Conservation (phyloP, 345 rosid genomes). For the Boechera retrofracta region DNA sequence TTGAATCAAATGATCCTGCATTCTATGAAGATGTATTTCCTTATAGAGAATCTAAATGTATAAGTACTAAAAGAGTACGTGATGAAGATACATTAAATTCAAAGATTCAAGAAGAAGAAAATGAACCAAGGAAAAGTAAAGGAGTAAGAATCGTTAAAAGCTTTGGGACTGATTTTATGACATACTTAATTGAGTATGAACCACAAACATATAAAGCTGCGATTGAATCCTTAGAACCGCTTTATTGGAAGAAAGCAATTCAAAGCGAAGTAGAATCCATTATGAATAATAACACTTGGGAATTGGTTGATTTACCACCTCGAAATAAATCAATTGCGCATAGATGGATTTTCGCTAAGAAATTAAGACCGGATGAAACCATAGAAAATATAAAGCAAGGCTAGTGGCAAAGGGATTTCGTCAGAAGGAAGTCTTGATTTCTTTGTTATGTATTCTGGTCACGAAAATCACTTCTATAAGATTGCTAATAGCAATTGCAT, state of each 20-base stretch:
- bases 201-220: background rate
- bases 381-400: background rate
- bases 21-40: background rate
- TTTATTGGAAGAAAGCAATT: background rate
- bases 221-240: background rate
- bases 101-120: conserved; percentile 8
- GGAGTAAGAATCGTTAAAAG: background rate
- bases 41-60: background rate
- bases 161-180: background rate
- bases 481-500: too few species aligned
- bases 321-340: background rate
- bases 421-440: too few species aligned
- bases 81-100: background rate
- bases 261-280: background rate
- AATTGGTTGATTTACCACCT: conserved; percentile 14
- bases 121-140: background rate
- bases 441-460: too few species aligned
- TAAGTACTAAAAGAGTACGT: background rate
- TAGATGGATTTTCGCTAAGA: background rate
- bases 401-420: background rate
- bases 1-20: background rate
- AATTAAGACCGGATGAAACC: background rate
- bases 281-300: background rate
- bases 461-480: too few species aligned
- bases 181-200: background rate